A percentile compares a stretch with the other conserved stretches of the same genome.
Evolutionary conservation across 768 basidiomycete species (phyloP).

Genomic region (Albatrellus ellisii): DNA sequence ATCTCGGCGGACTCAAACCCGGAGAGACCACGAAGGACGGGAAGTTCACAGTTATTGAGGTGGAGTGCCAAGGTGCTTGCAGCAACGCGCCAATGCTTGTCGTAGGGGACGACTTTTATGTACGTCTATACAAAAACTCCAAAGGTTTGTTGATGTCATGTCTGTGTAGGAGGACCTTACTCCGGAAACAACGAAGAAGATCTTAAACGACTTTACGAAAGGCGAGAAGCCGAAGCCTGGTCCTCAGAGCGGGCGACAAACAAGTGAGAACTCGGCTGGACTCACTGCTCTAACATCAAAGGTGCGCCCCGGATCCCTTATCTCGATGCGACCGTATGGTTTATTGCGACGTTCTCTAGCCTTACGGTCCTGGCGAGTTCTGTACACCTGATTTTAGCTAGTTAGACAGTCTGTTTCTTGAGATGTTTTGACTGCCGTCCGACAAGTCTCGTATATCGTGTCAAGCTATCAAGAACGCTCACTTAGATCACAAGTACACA

Average conservation of each 20-base stretch:
- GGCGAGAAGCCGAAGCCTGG: constrained; percentile 89
- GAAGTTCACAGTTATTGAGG: constrained; percentile 95
- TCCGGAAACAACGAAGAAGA: constrained; percentile 57
- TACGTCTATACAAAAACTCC: no score
- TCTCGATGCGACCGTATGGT: constrained; percentile 4
- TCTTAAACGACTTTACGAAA: constrained; percentile 66
- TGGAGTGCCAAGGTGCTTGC: constrained; percentile 98
- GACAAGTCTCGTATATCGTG: no score
- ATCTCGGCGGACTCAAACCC: constrained; percentile 73
- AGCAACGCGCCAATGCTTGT: constrained; percentile 97
- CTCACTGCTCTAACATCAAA: constrained; percentile 68
- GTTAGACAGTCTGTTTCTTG: no score
- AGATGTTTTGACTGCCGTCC: no score
- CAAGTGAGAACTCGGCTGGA: constrained; percentile 90
- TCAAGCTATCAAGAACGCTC: no score
- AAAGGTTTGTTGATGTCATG: constrained; percentile 14
- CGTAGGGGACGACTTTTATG: constrained; percentile 94
- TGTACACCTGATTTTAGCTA: constrained; percentile 80
- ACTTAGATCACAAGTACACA: no score
- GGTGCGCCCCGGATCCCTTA: constrained; percentile 27
- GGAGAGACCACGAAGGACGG: constrained; percentile 93
- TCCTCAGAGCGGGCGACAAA: constrained; percentile 76
- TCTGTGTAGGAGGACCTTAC: constrained; percentile 68
- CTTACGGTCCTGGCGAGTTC: constrained; percentile 87
- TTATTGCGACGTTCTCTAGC: constrained; percentile 31